Conservation (phyloP, 495 filamentous ascomycete species). For the Oleoguttula mirabilis region DNA sequence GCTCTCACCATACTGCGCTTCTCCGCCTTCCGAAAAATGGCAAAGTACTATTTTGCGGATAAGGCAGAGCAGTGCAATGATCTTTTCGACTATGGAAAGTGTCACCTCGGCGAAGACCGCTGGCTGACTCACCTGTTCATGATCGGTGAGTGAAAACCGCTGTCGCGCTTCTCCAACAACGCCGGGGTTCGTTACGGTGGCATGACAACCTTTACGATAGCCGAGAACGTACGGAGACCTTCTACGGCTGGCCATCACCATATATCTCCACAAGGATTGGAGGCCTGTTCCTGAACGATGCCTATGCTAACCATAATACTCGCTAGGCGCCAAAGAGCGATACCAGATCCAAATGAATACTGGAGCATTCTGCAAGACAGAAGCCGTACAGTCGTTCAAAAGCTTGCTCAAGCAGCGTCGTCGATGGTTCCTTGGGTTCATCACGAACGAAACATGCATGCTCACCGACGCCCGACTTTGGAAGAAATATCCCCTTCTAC, state of each 20-base stretch:
- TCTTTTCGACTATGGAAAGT: conserved; percentile 92
- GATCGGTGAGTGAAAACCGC: too few relatives aligned
- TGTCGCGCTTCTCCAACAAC: too few relatives aligned
- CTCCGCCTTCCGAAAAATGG: conserved; percentile 93
- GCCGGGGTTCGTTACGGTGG: too few relatives aligned
- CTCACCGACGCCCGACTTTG: conserved; percentile 86
- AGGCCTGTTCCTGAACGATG: too few relatives aligned
- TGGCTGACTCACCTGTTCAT: conserved; percentile 99
- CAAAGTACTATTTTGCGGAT: conserved; percentile 97
- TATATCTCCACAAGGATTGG: too few relatives aligned
- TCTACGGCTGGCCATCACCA: too few relatives aligned
- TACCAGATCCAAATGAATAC: conserved; percentile 98
- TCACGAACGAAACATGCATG: conserved; percentile 98
- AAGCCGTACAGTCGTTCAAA: conserved; percentile 79
- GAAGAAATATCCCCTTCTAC: conserved; percentile 83
- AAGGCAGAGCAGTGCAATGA: conserved; percentile 94
- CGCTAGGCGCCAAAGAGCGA: conserved; percentile 68
- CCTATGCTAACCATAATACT: too few relatives aligned
- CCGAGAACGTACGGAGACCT: too few relatives aligned
- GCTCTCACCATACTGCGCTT: conserved; percentile 91
- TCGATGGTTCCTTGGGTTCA: conserved; percentile 94
- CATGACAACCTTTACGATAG: too few relatives aligned
- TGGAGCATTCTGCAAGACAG: conserved; percentile 95
- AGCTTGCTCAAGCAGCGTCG: conserved; percentile 90
- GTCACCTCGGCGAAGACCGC: conserved; percentile 88